Percentiles rank a stretch among this genome's conserved stretches.
Conservation (phyloP, 2,329 filamentous ascomycete species). For the Tolypocladium ovalisporum region DNA sequence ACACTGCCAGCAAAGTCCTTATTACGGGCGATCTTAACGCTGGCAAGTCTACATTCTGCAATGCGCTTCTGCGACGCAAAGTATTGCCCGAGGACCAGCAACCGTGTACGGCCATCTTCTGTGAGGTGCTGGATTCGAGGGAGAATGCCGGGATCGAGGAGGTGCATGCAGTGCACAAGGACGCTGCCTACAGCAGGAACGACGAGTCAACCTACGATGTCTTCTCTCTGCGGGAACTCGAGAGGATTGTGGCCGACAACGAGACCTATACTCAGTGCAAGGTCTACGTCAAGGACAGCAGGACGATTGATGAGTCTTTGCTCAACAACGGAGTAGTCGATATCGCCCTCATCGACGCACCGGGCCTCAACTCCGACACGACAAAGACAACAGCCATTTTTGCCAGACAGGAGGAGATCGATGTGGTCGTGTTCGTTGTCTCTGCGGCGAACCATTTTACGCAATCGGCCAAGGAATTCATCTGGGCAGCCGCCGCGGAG, state of each 20-base stretch:
- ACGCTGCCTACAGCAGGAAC: conserved; percentile 69
- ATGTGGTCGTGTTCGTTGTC: conserved; percentile 96
- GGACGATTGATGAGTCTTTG: conserved; percentile 82
- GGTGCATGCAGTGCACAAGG: conserved; percentile 86
- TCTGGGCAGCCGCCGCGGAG: conserved; percentile 86
- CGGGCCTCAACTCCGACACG: conserved; percentile 89
- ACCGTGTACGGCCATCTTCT: conserved; percentile 96
- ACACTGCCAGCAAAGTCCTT: conserved; percentile 92
- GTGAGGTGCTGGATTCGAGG: conserved; percentile 84
- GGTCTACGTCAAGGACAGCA: conserved; percentile 85
- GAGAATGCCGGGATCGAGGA: conserved; percentile 90
- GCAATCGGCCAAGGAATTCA: conserved; percentile 94
- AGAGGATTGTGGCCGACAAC: conserved; percentile 84
- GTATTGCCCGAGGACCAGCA: conserved; percentile 94
- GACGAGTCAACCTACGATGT: conserved; percentile 93
- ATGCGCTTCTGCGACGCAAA: conserved; percentile 86
- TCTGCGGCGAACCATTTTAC: conserved; percentile 98
- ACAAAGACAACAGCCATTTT: conserved; percentile 97
- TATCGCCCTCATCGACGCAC: conserved; percentile 93
- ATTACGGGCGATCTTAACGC: conserved; percentile 95
- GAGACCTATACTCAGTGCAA: conserved; percentile 89
- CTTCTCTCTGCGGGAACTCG: conserved; percentile 65
- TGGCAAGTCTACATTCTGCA: conserved; percentile 97
- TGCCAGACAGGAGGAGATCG: conserved; percentile 94
- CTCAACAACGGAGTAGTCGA: conserved; percentile 97